Evolutionary conservation across 495 filamentous ascomycete species (phyloP).

Genomic region (Aspergillus carlsbadensis): DNA sequence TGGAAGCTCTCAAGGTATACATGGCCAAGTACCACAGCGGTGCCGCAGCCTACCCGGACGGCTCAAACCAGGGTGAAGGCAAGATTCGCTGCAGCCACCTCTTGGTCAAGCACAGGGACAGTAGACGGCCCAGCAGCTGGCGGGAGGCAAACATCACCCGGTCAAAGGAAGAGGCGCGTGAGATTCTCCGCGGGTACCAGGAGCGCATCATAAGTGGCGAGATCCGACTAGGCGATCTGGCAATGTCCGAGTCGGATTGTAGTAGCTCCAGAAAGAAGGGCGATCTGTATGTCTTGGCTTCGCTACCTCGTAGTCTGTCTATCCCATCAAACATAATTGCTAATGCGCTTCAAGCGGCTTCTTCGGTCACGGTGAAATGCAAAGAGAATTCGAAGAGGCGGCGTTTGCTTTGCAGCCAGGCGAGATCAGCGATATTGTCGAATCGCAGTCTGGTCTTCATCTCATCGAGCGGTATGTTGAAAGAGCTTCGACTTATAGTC

Average conservation of each 20-base stretch:
- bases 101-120: constrained; percentile 87
- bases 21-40: constrained; percentile 81
- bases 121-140: constrained; percentile 88
- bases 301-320: neutral
- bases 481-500: neutral
- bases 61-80: constrained; percentile 56
- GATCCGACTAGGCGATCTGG: constrained; percentile 71
- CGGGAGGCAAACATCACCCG: constrained; percentile 83
- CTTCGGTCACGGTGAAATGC: constrained; percentile 93
- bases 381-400: constrained; percentile 97
- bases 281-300: constrained; percentile 63
- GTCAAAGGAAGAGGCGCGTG: constrained; percentile 79
- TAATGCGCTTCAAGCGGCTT: constrained; percentile 62
- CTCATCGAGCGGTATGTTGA: constrained; percentile 83
- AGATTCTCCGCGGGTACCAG: constrained; percentile 72
- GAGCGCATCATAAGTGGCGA: constrained; percentile 67
- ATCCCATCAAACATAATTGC: neutral
- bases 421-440: constrained; percentile 79
- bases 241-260: constrained; percentile 87
- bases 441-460: constrained; percentile 93
- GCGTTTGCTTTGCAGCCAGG: constrained; percentile 83
- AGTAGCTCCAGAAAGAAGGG: constrained; percentile 91
- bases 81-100: constrained; percentile 92
- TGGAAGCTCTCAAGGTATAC: constrained; percentile 85
- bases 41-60: constrained; percentile 49